Evolutionary conservation across 2,329 filamentous ascomycete species (phyloP).

Genomic region (Peltaster fructicola): DNA sequence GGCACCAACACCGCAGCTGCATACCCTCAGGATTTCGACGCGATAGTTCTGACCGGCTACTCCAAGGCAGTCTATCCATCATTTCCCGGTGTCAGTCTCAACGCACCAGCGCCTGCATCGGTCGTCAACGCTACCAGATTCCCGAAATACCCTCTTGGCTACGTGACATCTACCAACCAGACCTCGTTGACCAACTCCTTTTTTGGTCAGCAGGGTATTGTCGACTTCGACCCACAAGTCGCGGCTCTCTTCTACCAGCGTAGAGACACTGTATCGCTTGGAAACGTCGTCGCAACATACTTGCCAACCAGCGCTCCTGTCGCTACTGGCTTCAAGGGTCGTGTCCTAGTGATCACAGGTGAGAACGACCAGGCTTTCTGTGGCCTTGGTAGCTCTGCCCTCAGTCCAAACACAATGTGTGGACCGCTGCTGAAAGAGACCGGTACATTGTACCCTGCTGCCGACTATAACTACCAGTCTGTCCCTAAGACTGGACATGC

Average conservation of each 20-base stretch:
- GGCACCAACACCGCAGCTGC: slow-evolving; percentile 3
- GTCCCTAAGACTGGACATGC: slow-evolving; percentile 8
- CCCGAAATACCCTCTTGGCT: slow-evolving; percentile 4
- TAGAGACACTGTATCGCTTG: slow-evolving; percentile 6
- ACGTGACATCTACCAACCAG: slow-evolving; percentile 6
- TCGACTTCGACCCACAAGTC: slow-evolving; percentile 6
- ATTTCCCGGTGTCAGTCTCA: slow-evolving; percentile 4
- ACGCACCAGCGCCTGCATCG: slow-evolving; percentile 4
- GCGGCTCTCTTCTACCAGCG: slow-evolving; percentile 5
- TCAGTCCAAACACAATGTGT: slow-evolving; percentile 4
- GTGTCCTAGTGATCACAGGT: slow-evolving; percentile 6
- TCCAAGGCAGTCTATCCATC: slow-evolving; percentile 5
- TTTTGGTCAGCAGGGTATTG: slow-evolving; percentile 5
- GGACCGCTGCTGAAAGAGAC: slow-evolving; percentile 5
- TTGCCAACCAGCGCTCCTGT: slow-evolving; percentile 2
- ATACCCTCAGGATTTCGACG: slow-evolving; percentile 6
- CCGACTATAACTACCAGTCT: not conserved
- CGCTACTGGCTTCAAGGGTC: slow-evolving; percentile 4
- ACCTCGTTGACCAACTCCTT: slow-evolving; percentile 7
- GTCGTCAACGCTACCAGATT: slow-evolving; percentile 5
- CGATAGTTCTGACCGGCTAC: slow-evolving; percentile 8
- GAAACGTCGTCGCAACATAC: slow-evolving; percentile 6
- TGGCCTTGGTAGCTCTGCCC: slow-evolving; percentile 6
- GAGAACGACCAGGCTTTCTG: slow-evolving; percentile 9
- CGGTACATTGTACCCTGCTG: not conserved